phyloP scores from a whole-genome alignment of 2,329 filamentous ascomycete species.

The Bipolaris bicolor region DNA sequence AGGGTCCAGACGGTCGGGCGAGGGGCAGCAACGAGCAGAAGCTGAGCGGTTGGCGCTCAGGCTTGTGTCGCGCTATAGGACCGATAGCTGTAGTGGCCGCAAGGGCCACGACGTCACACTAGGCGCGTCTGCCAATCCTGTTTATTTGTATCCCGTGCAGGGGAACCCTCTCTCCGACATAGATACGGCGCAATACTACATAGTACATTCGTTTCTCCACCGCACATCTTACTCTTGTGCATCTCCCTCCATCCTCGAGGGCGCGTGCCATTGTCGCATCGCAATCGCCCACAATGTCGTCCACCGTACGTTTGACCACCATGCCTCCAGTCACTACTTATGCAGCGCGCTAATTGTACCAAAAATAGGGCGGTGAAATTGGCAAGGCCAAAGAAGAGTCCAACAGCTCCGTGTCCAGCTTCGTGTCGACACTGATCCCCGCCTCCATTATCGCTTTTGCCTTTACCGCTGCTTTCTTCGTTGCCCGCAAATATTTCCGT shows the following conservation, averaged over 20 bases:
- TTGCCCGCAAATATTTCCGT: conserved; percentile 52
- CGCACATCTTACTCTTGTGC: conserved; percentile 11
- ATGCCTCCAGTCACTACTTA: neutral
- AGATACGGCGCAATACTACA: too few species aligned
- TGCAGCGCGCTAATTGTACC: conserved; percentile 13
- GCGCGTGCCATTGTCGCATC: conserved; percentile 11
- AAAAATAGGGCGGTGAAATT: conserved; percentile 27
- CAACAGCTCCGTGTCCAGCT: conserved; percentile 57
- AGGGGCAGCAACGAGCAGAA: conserved; percentile 1
- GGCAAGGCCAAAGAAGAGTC: conserved; percentile 26
- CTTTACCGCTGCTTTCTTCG: conserved; percentile 49
- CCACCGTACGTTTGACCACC: conserved; percentile 21
- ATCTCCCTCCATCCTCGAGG: conserved; percentile 11
- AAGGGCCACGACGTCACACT: conserved; percentile 26
- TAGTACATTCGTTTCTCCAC: neutral
- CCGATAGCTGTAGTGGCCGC: conserved; percentile 25
- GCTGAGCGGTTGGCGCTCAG: conserved; percentile 9
- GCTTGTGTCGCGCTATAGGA: conserved; percentile 11
- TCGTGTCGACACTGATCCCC: conserved; percentile 45
- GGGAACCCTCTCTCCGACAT: conserved; percentile 7
- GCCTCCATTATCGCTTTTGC: conserved; percentile 35
- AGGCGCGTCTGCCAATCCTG: conserved; percentile 20
- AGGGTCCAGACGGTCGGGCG: conserved; percentile 23
- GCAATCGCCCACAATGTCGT: conserved; percentile 29
- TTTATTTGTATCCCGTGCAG: conserved; percentile 25